Base-by-base conservation (phyloP, 805 yeast genomes). In the Sugiyamaella boreocaroliniensis region DNA sequence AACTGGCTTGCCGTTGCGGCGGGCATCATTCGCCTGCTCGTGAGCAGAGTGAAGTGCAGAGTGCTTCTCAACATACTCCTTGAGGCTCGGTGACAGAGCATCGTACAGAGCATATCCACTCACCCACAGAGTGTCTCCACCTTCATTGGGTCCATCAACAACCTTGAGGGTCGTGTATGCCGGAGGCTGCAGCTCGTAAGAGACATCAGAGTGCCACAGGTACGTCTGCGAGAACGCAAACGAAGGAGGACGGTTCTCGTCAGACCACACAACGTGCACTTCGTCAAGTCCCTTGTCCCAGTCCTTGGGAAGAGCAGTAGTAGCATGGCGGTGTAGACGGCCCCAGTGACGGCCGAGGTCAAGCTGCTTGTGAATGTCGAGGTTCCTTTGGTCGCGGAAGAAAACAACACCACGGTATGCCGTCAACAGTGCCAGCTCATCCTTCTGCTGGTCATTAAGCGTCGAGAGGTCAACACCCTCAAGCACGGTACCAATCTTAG, bases 171-270 rank as follows among this genome's bases (percentile, higher is more conserved):
- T 77, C 0, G 92, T 84, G 52, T 78, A 72, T 9, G 85, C 84
- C 4, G 90, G 85, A 8, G 89, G 85, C 65, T 82, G 86, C 50
- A 74, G 74, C 66, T 85, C 90, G 65, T 82, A 85, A n/a, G 87
- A 77, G 29, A 83, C 83, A 65, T 86, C 93, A 7, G 86, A 76
- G 67, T 86, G 92, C 85, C 86, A 85, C 42, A 58, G 47, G 44
- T 61, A 60, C 16, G 61, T 51, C 48, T 63, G 66, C 7, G 68
- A 52, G 55, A 51, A 63, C 3, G 66, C 66, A 58, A 56, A 45
- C 22, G 59, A 55, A 8, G 67, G 67, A 12, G 49, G 41, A 10
- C 65, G 56, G 40, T 48, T 53, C 48, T 63, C 61, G 15, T 60
- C 60, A 18, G 64, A 60, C 49, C 58, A 60, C 11, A 65, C 65